Evolutionary conservation across 495 filamentous ascomycete species (phyloP).

Genomic region (Physcia stellaris): DNA sequence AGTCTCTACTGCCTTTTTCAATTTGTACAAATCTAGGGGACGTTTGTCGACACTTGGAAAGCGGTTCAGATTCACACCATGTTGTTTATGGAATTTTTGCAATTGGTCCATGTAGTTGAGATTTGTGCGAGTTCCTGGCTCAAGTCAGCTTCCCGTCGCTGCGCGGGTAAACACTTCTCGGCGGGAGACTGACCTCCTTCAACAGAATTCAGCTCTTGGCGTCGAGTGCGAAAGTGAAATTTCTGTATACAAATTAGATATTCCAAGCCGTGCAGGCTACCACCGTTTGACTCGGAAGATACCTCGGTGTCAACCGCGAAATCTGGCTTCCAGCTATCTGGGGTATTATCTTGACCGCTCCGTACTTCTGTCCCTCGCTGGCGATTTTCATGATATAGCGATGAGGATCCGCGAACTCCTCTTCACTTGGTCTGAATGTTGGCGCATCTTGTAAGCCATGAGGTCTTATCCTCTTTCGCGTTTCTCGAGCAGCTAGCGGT

Average conservation of each 20-base stretch:
- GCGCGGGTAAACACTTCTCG: no score
- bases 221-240: constrained; percentile 93
- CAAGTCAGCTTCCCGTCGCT: not conserved
- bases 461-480: constrained; percentile 58
- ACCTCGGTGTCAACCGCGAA: constrained; percentile 98
- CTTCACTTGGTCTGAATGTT: constrained; percentile 76
- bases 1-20: constrained; percentile 92
- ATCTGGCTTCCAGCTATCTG: constrained; percentile 80
- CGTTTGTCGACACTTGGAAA: constrained; percentile 97
- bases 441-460: constrained; percentile 84
- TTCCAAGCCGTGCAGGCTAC: not conserved
- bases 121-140: constrained; percentile 78
- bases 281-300: constrained; percentile 20
- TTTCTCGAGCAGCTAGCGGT: constrained; percentile 58
- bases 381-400: constrained; percentile 84
- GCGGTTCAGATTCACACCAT: constrained; percentile 84
- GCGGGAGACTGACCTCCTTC: constrained; percentile 91
- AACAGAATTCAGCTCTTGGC: constrained; percentile 94
- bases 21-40: constrained; percentile 83
- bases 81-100: constrained; percentile 91
- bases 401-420: constrained; percentile 89
- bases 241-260: constrained; percentile 39
- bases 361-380: constrained; percentile 71
- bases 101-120: constrained; percentile 93
- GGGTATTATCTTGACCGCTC: constrained; percentile 93